phyloP scores from a whole-genome alignment of 495 filamentous ascomycete species.

The Podospora sp. region DNA sequence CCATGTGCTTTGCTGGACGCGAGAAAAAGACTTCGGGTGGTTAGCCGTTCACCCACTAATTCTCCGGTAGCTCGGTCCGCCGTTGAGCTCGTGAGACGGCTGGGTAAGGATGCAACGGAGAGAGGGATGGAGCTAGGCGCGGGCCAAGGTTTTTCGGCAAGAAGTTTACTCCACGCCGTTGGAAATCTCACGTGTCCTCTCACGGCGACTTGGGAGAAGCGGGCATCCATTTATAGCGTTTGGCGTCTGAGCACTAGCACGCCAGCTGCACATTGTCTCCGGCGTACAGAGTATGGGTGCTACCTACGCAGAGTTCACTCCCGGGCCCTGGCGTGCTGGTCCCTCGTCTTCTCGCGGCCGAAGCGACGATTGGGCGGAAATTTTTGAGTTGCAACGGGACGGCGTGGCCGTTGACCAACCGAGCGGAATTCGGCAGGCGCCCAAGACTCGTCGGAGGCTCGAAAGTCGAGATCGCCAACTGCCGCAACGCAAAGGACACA shows the following conservation, averaged over 20 bases:
- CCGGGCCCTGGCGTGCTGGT: neutral
- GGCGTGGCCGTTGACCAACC: neutral
- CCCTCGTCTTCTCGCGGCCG: conserved; percentile 22
- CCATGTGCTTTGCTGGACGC: neutral
- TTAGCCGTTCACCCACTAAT: conserved; percentile 5
- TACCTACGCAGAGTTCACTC: neutral
- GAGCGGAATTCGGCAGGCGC: conserved; percentile 17
- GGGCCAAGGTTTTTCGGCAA: conserved; percentile 15
- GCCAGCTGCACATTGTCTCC: conserved; percentile 7
- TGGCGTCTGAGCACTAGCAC: conserved; percentile 18
- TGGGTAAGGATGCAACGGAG: conserved; percentile 18
- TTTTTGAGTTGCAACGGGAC: conserved; percentile 8
- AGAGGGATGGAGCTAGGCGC: conserved; percentile 15
- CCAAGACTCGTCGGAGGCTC: conserved; percentile 10
- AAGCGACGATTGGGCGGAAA: conserved; percentile 26
- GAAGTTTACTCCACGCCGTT: neutral
- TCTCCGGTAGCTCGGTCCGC: conserved; percentile 33
- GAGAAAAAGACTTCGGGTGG: neutral
- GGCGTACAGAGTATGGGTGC: neutral
- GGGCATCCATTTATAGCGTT: conserved; percentile 18
- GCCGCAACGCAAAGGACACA: conserved; percentile 21
- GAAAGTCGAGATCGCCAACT: conserved; percentile 22
- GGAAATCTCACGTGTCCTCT: conserved; percentile 13
- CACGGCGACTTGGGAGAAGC: conserved; percentile 8
- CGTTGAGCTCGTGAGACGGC: conserved; percentile 30